These are phyloP conservation scores for Ophiostoma montium DNA, from an alignment of 2,329 filamentous ascomycete species.

Conservation along the genomic window DNA sequence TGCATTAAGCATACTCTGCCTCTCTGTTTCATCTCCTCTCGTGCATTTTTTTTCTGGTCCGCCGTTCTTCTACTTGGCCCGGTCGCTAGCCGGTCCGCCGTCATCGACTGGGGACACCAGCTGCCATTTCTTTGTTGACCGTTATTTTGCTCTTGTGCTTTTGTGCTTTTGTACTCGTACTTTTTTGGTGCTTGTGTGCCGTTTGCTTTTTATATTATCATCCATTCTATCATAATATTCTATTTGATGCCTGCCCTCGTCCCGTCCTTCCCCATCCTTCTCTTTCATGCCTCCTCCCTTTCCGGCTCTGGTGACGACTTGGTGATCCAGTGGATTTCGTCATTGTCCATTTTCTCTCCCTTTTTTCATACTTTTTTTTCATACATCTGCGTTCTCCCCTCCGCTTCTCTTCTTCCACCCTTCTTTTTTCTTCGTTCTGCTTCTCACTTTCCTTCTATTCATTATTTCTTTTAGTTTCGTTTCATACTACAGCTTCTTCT, in stretches of 20 bases:
- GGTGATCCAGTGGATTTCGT: neutral
- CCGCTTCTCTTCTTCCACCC: neutral
- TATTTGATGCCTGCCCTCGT: too few species aligned
- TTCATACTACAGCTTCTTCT: neutral
- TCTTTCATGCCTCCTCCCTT: neutral
- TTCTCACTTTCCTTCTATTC: neutral
- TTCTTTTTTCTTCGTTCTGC: neutral
- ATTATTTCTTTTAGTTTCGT: neutral
- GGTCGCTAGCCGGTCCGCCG: too few species aligned
- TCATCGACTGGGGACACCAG: too few species aligned
- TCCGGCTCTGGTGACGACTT: too few species aligned
- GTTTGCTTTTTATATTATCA: too few species aligned
- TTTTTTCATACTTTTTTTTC: neutral
- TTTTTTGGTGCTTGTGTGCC: too few species aligned
- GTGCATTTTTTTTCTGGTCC: neutral
- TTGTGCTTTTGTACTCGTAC: neutral
- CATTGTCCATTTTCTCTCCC: neutral
- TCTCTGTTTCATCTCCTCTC: neutral
- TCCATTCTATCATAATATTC: too few species aligned
- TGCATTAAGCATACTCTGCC: neutral
- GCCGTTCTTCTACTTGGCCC: too few species aligned
- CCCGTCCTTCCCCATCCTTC: neutral
- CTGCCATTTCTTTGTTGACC: neutral
- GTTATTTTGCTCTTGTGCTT: neutral
- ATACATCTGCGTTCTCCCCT: neutral